Percentiles rank a stretch among this genome's conserved stretches.
Conservation (phyloP, 331 rosid genomes). For the Pyrus hybrid region DNA sequence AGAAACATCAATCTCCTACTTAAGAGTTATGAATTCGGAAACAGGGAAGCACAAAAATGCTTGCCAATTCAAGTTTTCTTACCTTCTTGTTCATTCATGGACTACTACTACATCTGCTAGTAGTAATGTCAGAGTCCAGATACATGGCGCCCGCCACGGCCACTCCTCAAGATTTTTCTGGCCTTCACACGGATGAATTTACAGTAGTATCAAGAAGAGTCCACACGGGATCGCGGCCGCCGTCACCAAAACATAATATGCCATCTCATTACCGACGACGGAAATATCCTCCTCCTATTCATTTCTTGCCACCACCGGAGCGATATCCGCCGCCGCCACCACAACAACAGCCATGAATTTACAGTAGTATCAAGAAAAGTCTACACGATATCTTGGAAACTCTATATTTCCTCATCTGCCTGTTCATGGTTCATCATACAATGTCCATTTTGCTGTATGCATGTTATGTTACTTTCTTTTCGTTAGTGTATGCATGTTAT, state of each 20-base stretch:
- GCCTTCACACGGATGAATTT: background rate
- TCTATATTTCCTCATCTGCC: background rate
- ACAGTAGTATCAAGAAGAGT: background rate
- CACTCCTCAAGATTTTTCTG: background rate
- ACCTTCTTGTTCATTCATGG: background rate
- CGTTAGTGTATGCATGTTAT: background rate
- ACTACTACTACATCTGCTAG: background rate
- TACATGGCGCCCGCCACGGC: background rate
- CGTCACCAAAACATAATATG: background rate
- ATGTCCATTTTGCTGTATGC: background rate
- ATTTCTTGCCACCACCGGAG: background rate
- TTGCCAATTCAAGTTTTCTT: background rate
- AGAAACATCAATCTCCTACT: background rate
- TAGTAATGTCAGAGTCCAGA: background rate
- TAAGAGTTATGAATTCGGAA: background rate
- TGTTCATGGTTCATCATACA: background rate
- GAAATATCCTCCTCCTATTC: background rate
- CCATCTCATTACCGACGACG: background rate
- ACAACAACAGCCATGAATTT: background rate
- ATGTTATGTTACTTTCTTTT: background rate
- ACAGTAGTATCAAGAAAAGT: background rate
- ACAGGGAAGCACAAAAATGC: background rate
- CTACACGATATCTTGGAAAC: background rate
- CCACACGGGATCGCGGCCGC: background rate
- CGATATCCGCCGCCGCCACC: background rate